These are phyloP conservation scores for Candida tropicalis DNA, from an alignment of 1,139 yeast species.

Conservation along the genomic window DNA sequence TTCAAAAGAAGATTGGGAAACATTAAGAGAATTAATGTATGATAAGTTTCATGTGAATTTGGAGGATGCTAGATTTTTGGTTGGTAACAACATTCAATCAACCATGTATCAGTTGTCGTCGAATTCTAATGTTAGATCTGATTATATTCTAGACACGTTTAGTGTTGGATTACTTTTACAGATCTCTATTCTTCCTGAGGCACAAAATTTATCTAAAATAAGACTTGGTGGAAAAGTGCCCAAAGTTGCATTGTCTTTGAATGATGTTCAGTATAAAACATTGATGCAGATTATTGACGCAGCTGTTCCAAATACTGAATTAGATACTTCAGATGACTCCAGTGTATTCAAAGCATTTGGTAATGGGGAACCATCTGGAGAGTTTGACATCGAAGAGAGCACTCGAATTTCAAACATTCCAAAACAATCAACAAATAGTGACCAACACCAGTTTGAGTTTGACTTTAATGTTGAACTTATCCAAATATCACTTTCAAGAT, in stretches of 20 bases:
- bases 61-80: conserved; percentile 84
- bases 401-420: neutral
- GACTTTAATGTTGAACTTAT: conserved; percentile 68
- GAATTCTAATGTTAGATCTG: conserved; percentile 34
- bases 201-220: conserved; percentile 69
- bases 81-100: conserved; percentile 79
- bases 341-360: conserved; percentile 43
- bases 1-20: conserved; percentile 69
- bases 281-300: conserved; percentile 75
- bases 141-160: conserved; percentile 73
- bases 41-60: conserved; percentile 79
- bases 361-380: conserved; percentile 17
- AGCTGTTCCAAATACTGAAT: conserved; percentile 64
- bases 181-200: conserved; percentile 82
- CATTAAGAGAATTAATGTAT: conserved; percentile 79
- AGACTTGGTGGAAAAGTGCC: conserved; percentile 85
- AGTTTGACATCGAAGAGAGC: conserved; percentile 26
- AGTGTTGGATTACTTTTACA: conserved; percentile 76
- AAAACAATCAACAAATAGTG: conserved; percentile 14
- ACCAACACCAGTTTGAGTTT: conserved; percentile 72
- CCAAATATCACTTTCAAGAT: conserved; percentile 64
- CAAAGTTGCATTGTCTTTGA: conserved; percentile 64
- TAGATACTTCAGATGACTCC: conserved; percentile 30
- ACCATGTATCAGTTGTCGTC: conserved; percentile 72
- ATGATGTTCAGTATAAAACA: conserved; percentile 88